Evolutionary conservation across 2,329 filamentous ascomycete species (phyloP), one percentile per base, ranked within the genome.

Genomic region (Beauveria rudraprayagi): DNA sequence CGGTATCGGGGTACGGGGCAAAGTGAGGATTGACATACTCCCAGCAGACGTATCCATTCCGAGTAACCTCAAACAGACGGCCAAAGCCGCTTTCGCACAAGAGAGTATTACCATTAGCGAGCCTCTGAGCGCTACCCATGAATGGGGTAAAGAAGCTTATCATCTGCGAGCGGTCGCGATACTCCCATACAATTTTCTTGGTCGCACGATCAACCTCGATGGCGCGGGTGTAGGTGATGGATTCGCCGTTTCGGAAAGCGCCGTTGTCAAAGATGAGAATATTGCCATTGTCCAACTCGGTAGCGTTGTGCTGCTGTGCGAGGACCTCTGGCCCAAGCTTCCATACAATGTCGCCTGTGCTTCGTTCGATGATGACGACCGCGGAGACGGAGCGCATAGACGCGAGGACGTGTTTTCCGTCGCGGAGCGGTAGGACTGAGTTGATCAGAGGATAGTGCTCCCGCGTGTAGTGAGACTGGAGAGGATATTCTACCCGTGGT

Each of bases 371-470:
- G 51, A 71, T 68, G 51, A 71, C 43, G 0, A 71, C 69, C 1
- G 68, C 64, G 3, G 69, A 71, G 0, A 71, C 65, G 3, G 69
- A 71, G 2, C 69, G 61, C 63, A 71, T 60, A 0, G 70, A 71
- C 1, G 70, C 69, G 2, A 71, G 66, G 14, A 71, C 61, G 10
- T 37, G 11, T 14, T 70, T 69, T 0, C 69, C 67, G 1, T 70
- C 70, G 16, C 66, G 65, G 58, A 70, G 63, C 0, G 69, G 68
- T 0, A 69, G n/a, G 1, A 71, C 67, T 0, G 69, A 67, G 61
- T 71, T 71, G 62, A 71, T 70, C 0, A 70, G 67, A 0, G 69
- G 69, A 14, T 71, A 71, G 16, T 71, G 68, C n/a, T 71, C 69
- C 3, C 69, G 62, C 0, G 69, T 71, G 53, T 71, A 71, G 46